phyloP scores from a whole-genome alignment of 495 filamentous ascomycete genomes.

The Penicillium coffeae region DNA sequence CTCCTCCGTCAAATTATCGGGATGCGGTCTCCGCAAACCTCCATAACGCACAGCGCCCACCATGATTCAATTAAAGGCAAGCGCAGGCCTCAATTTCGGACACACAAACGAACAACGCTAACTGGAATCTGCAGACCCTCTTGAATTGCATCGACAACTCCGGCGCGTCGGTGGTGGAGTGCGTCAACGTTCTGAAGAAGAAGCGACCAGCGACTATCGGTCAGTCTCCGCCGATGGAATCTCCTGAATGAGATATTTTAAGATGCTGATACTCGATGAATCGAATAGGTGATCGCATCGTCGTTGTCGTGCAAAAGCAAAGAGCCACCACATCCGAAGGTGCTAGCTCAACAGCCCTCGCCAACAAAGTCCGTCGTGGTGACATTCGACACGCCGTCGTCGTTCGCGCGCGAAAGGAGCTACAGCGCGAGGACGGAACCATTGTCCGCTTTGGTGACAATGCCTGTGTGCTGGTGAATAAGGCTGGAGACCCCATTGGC shows the following conservation, averaged over 20 bases:
- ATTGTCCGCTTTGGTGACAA: conserved; percentile 95
- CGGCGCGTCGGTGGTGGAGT: conserved; percentile 95
- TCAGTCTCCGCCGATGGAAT: conserved; percentile 38
- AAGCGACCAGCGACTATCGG: conserved; percentile 88
- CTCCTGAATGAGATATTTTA: background rate
- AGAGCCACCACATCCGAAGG: conserved; percentile 68
- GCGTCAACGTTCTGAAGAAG: conserved; percentile 85
- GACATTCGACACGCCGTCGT: conserved; percentile 97
- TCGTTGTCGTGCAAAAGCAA: conserved; percentile 97
- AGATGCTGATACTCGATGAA: conserved; percentile 5
- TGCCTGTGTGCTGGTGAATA: conserved; percentile 96
- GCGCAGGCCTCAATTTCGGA: background rate
- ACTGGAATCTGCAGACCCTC: conserved; percentile 66
- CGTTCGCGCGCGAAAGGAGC: conserved; percentile 83
- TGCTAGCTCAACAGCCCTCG: conserved; percentile 51
- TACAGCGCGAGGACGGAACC: conserved; percentile 81
- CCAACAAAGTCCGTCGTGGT: conserved; percentile 91
- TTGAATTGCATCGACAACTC: conserved; percentile 99
- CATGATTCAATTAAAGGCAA: conserved; percentile 99
- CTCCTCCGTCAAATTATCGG: conserved; percentile 22
- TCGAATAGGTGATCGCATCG: conserved; percentile 82
- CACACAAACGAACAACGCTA: conserved; percentile 14
- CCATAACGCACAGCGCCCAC: conserved; percentile 38
- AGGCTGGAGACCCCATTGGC: conserved; percentile 92
- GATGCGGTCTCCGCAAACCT: conserved; percentile 2